Conservation (phyloP, 108 stramenopile genomes). For the Schizochytrium sp. region DNA sequence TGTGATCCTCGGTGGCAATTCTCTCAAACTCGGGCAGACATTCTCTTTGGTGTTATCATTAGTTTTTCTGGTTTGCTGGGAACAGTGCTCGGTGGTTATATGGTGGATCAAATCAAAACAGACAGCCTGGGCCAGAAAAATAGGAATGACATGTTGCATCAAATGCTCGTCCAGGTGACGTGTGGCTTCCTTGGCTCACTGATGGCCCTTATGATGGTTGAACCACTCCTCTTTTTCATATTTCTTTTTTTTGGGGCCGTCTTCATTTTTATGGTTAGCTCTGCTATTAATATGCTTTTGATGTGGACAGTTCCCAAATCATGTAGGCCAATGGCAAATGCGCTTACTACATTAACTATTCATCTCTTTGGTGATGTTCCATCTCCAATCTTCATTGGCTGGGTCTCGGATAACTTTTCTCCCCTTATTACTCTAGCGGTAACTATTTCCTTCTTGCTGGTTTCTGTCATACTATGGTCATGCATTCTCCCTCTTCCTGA, state of each 20-base stretch:
- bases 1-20: conserved; percentile 41
- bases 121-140: conserved; percentile 35
- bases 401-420: conserved; percentile 22
- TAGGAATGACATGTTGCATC: conserved; percentile 40
- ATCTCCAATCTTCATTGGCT: conserved; percentile 49
- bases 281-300: conserved; percentile 50
- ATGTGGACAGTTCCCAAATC: conserved; percentile 59
- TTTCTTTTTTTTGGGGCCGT: conserved; percentile 52
- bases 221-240: conserved; percentile 37
- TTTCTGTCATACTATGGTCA: conserved; percentile 20
- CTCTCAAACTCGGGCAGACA: conserved; percentile 30
- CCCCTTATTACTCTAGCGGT: conserved; percentile 35
- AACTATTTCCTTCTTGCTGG: background rate
- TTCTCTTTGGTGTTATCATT: conserved; percentile 41
- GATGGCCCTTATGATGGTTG: background rate
- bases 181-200: conserved; percentile 2
- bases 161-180: conserved; percentile 3
- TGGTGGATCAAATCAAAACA: conserved; percentile 43
- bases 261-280: conserved; percentile 35
- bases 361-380: conserved; percentile 58
- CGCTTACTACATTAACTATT: conserved; percentile 19
- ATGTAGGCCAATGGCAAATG: conserved; percentile 19
- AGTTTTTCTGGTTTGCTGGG: background rate
- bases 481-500: conserved; percentile 3
- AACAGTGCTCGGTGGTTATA: conserved; percentile 14